Conservation (phyloP, 225 moss, liverwort and hornwort genomes). For the Straminergon stramineum region DNA sequence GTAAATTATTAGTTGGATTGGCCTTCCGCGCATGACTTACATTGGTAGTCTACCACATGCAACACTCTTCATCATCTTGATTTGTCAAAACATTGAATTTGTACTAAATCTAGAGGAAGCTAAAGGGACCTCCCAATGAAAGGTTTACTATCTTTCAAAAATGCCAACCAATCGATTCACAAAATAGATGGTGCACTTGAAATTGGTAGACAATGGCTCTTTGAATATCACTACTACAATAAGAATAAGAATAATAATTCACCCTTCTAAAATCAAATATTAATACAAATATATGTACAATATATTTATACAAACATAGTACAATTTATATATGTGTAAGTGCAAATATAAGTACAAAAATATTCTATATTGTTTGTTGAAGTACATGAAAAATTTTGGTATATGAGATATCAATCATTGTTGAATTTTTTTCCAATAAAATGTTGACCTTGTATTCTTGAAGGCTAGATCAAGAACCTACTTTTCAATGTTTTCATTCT, state of each 20-base stretch:
- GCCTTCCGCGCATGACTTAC: rapidly evolving
- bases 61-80: not conserved
- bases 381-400: not conserved
- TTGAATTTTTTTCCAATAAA: too few relatives aligned
- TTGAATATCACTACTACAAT: not conserved
- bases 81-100: not conserved
- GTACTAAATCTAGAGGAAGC: too few relatives aligned
- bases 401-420: too few relatives aligned
- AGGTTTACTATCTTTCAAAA: not conserved
- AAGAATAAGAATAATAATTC: not conserved
- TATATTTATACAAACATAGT: too few relatives aligned
- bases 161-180: not conserved
- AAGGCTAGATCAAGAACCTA: too few relatives aligned
- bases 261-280: not conserved
- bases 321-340: too few relatives aligned
- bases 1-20: too few relatives aligned
- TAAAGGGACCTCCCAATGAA: too few relatives aligned
- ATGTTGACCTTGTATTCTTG: too few relatives aligned
- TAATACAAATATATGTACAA: not conserved
- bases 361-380: not conserved
- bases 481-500: too few relatives aligned
- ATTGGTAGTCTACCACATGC: not conserved
- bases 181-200: not conserved
- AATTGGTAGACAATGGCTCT: not conserved
- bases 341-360: not conserved